A percentile compares a stretch with the other conserved stretches of the same genome.
Conservation (phyloP, 441 rosid species). For the Erysimum cheiri region DNA sequence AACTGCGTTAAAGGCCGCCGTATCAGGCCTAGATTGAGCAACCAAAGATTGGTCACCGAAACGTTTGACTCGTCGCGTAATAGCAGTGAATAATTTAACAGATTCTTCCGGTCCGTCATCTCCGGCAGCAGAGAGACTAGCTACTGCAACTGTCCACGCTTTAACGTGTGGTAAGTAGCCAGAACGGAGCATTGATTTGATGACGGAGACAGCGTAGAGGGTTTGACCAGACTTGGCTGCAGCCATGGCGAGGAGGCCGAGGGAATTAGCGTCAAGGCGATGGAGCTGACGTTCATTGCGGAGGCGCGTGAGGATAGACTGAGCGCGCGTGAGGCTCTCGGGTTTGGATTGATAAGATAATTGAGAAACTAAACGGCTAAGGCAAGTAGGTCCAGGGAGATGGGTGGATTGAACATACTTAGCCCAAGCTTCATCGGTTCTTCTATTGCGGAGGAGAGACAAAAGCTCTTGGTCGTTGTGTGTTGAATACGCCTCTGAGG, state of each 20-base stretch:
- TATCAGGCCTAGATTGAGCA: conserved; percentile 73
- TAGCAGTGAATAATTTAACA: conserved; percentile 60
- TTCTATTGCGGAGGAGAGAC: conserved; percentile 71
- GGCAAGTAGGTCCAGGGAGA: conserved; percentile 83
- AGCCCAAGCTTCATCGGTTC: conserved; percentile 84
- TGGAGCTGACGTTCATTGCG: conserved; percentile 83
- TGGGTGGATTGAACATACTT: conserved; percentile 57
- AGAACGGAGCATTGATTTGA: conserved; percentile 90
- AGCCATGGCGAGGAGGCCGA: conserved; percentile 86
- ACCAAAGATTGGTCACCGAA: conserved; percentile 58
- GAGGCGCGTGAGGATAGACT: conserved; percentile 91
- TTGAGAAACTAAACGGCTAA: conserved; percentile 90
- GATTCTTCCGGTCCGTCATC: conserved; percentile 78
- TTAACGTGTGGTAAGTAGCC: conserved; percentile 89
- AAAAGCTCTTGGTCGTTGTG: conserved; percentile 62
- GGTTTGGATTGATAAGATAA: conserved; percentile 66
- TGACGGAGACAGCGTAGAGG: conserved; percentile 69
- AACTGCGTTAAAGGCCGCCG: conserved; percentile 82
- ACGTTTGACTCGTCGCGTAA: conserved; percentile 58
- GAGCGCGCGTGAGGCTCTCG: conserved; percentile 72
- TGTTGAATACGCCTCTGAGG: conserved; percentile 34
- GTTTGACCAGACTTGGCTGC: conserved; percentile 80
- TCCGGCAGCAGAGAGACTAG: conserved; percentile 66
- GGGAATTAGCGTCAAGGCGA: conserved; percentile 91
- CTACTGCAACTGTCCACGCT: conserved; percentile 86